Base-by-base conservation (phyloP, 2,329 filamentous ascomycete species). In the Epichloe coenophiala region DNA sequence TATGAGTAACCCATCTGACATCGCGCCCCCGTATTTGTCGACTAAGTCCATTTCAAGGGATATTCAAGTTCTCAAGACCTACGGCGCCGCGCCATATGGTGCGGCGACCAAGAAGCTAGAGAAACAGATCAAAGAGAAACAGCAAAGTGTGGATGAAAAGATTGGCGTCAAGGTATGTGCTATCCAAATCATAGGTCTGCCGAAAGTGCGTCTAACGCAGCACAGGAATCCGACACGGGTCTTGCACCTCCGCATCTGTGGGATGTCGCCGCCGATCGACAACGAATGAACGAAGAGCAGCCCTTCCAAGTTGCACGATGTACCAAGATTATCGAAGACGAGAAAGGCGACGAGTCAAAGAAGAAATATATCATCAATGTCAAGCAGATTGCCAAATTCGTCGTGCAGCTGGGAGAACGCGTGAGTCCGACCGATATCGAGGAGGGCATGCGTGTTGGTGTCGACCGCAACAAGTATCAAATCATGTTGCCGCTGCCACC, bases 331-430 rank as follows among this genome's bases (percentile, higher is more conserved):
- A 98, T 98, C 60, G 83, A 89, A 54, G 91, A 97, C 65, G 90
- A 95, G 67, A 91, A 93, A 71, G 68, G 68, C n/a, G 90, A 97
- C 66, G 77, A 88, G 54, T 87, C 95, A 56, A 98, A 98, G 80
- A 95, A 86, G 81, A 98, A 97, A 82, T 98, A 98, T 74, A 90
- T 98, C 63, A 98, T 98, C 78, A 98, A 98, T 71, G 91, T 98
- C 60, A 98, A 98, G 77, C 93, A 98, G 71, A 98, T 98, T 63
- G 93, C 93, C 63, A 98, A 98, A 73, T 98, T 98, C 63, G 93
- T 98, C 47, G 93, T 98, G 58, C 93, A 96, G 70, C 81, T 98
- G 48, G 93, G 93, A 60, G 93, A 98, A 66, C 85, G 93, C 57
- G 93, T 98, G 60, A 94, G 87, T 64, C 93, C 93, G 47, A 97